Evolutionary conservation across 2,329 filamentous ascomycete species (phyloP).

Genomic region (Cercospora janseana): DNA sequence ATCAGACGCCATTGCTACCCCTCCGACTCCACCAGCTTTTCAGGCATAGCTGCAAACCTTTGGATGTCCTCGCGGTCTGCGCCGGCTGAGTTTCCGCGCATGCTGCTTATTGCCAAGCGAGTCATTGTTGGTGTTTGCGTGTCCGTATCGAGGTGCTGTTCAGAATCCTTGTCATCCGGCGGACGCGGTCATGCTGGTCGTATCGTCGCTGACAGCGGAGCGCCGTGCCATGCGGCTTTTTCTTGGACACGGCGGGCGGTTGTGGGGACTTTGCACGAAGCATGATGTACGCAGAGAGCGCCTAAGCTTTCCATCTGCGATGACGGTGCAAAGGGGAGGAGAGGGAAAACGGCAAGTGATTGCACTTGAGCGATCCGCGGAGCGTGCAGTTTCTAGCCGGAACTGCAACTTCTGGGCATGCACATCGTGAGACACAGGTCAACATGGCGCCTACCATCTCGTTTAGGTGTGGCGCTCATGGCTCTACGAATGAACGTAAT

Average conservation of each 20-base stretch:
- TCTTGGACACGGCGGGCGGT: neutral
- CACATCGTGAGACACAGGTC: neutral
- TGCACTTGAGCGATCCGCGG: constrained; percentile 1
- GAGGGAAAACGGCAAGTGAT: constrained; percentile 3
- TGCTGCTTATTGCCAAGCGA: neutral
- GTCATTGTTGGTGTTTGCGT: constrained; percentile 11
- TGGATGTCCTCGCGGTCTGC: constrained; percentile 6
- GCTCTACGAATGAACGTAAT: neutral
- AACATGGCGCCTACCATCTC: neutral
- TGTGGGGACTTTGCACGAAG: neutral
- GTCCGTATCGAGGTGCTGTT: neutral
- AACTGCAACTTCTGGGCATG: neutral
- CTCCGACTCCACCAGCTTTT: constrained; percentile 6
- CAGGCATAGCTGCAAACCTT: neutral
- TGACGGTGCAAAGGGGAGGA: neutral
- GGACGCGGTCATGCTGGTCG: neutral
- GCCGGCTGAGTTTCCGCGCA: neutral
- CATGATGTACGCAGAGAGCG: constrained; percentile 10
- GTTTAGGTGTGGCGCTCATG: neutral
- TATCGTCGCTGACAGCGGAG: neutral
- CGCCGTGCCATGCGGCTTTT: neutral
- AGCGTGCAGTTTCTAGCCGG: neutral
- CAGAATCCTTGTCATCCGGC: neutral
- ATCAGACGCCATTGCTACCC: constrained; percentile 13
- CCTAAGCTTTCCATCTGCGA: constrained; percentile 4